These are phyloP conservation scores for Calocybe cyanea DNA, from an alignment of 768 basidiomycete genomes.

Conservation along the genomic window DNA sequence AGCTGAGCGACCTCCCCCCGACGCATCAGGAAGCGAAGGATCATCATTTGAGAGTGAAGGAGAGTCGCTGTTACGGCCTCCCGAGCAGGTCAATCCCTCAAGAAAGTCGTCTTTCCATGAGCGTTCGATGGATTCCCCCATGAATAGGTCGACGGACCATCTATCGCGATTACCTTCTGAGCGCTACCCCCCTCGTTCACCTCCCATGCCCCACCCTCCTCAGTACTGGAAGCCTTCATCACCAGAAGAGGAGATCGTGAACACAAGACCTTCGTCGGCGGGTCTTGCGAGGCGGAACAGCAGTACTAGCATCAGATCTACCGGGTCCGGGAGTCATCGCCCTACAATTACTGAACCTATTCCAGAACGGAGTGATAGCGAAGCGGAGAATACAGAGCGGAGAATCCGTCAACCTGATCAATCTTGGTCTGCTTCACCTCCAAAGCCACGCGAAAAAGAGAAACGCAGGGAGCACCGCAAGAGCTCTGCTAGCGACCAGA, in stretches of 20 bases:
- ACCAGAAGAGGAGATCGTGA: slow-evolving; percentile 38
- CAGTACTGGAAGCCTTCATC: slow-evolving; percentile 51
- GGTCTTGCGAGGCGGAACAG: slow-evolving; percentile 44
- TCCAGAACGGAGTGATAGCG: slow-evolving; percentile 29
- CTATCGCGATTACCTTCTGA: slow-evolving; percentile 20
- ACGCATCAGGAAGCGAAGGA: slow-evolving; percentile 1
- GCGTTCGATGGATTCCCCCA: slow-evolving; percentile 5
- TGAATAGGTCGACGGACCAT: slow-evolving; percentile 12
- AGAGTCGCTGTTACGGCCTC: slow-evolving; percentile 17
- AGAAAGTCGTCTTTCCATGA: slow-evolving; percentile 17
- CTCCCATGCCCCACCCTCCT: slow-evolving; percentile 30
- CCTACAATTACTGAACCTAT: slow-evolving; percentile 37
- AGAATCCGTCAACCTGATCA: slow-evolving; percentile 8
- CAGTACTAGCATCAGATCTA: slow-evolving; percentile 45
- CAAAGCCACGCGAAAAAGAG: slow-evolving; percentile 17
- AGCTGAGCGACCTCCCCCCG: slow-evolving; percentile 1
- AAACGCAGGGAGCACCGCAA: slow-evolving; percentile 19
- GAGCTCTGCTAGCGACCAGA: slow-evolving; percentile 16
- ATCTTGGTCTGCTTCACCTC: slow-evolving; percentile 6
- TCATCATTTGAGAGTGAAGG: slow-evolving; percentile 21
- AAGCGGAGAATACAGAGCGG: slow-evolving; percentile 8
- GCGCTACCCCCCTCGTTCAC: slow-evolving; percentile 27
- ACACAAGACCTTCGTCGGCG: slow-evolving; percentile 34
- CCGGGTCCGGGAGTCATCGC: slow-evolving; percentile 36
- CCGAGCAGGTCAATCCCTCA: slow-evolving; percentile 11